Evolutionary conservation across 805 yeast genomes (phyloP), one percentile per base, ranked within the genome.

Genomic region (Schwanniomyces vanrijiae): DNA sequence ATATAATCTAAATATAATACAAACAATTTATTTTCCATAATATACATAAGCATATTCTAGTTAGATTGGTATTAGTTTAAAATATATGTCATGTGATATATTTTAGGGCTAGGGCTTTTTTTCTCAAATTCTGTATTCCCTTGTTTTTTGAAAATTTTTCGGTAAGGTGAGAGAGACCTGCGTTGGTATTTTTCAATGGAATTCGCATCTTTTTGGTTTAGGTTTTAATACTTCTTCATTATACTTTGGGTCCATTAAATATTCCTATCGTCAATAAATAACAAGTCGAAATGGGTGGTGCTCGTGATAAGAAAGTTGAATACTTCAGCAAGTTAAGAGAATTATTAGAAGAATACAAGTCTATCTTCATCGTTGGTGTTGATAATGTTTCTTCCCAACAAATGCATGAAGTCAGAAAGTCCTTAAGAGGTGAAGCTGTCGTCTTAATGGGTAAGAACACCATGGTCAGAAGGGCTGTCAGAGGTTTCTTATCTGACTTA

Each of bases 371-470:
- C 65, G 98, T 94, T 73, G 98, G 98, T 80, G 97, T 94, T 66
- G 99, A 94, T 83, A 94, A 94, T 84, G 99, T 94, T 73, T 89
- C 98, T 61, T 94, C 99, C 65, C 99, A 94, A 84, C 99, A 94
- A 82, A 91, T 94, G 97, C 99, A 94, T 82, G 96, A 94, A 84
- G 84, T 90, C 82, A 90, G 99, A 88, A 90, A 88, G 84, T 78
- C 90, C 60, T 86, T 94, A 70, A 90, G 99, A 82, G 88, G 90
- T 62, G 87, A 84, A 53, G 99, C 94, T 69, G 94, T 88, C 63
- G 91, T 94, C 62, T 81, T 94, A 70, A 94, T 94, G 99, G 99
- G 99, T 83, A 94, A 94, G 88, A 94, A 94, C 97, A 94, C 99
- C 84, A 92, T 94, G 98, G 96, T 94, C 62, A 90, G 99, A 83